Evolutionary conservation across 2,329 filamentous ascomycete species (phyloP), one percentile per base, ranked within the genome.

Genomic region (Fusarium liriodendri): DNA sequence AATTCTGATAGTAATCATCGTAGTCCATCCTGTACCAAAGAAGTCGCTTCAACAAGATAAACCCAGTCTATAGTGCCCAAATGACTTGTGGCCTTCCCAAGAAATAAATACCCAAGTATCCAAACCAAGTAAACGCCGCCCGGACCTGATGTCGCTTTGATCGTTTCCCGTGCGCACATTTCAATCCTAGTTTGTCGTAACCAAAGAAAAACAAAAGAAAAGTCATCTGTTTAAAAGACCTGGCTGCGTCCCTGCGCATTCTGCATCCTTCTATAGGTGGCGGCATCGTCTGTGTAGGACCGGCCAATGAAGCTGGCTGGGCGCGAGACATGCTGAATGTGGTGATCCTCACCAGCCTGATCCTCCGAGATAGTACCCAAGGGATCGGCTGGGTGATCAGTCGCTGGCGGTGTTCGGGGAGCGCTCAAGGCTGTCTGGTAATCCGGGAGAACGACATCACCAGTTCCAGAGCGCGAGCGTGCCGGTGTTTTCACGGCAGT

Each of bases 401-500:
- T 78, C 22, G 82, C 82, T 1, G 84, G 84, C 2, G 87, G 86
- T 14, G 88, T 87, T 22, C 81, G 80, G 7, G 90, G 89, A 32
- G 85, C 85, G 75, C 86, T 89, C 50, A 89, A 83, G 1, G 89
- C 91, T 3, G 91, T 88, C 65, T 88, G 83, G 78, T 95, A 95
- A 78, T 93, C 90, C 0, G 93, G 93, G 7, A 94, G 86, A 14
- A 82, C 82, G 6, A 84, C 81, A 35, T 86, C 85, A 25, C 87
- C 86, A 8, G 86, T 82, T 50, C 85, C 86, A 58, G 84, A 86
- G 16, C 85, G 85, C 37, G 87, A 86, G 60, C 89, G 87, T 18
- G 90, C 88, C 6, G 91, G 89, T 1, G 91, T 89, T 72, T 89
- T 90, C 29, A 95, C 89, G 0, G 93, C 93, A 1, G 93, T 95